Conservation (phyloP, 495 filamentous ascomycete genomes). For the Tuber indicum region DNA sequence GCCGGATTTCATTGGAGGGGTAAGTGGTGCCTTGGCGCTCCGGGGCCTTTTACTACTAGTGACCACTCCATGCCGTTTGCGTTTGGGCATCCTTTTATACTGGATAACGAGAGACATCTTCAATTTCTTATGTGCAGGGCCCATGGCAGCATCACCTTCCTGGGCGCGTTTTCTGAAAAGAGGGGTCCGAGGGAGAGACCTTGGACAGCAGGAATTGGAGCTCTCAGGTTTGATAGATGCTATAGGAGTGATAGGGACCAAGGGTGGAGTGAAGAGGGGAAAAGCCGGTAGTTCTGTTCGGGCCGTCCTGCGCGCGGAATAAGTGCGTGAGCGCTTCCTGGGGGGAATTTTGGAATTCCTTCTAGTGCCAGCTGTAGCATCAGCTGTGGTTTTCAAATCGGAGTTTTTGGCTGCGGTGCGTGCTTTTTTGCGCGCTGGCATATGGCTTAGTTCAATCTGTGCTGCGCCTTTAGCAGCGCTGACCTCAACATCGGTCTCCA, state of each 20-base stretch:
- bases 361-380: background rate
- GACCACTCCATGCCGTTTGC: background rate
- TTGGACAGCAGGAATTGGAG: background rate
- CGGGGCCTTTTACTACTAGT: background rate
- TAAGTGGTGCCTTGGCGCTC: background rate
- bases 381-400: background rate
- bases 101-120: background rate
- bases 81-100: background rate
- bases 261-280: background rate
- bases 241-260: background rate
- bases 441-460: background rate
- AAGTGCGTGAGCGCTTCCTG: background rate
- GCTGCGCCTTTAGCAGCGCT: background rate
- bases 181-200: too few species aligned
- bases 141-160: background rate
- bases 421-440: background rate
- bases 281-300: background rate
- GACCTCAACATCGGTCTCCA: background rate
- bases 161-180: background rate
- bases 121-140: background rate
- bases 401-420: background rate
- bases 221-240: background rate
- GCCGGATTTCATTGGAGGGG: background rate
- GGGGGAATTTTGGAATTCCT: background rate
- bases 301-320: background rate